These are phyloP conservation scores for Westerdykella aurantiaca DNA, from an alignment of 2,329 filamentous ascomycete species.

Conservation along the genomic window DNA sequence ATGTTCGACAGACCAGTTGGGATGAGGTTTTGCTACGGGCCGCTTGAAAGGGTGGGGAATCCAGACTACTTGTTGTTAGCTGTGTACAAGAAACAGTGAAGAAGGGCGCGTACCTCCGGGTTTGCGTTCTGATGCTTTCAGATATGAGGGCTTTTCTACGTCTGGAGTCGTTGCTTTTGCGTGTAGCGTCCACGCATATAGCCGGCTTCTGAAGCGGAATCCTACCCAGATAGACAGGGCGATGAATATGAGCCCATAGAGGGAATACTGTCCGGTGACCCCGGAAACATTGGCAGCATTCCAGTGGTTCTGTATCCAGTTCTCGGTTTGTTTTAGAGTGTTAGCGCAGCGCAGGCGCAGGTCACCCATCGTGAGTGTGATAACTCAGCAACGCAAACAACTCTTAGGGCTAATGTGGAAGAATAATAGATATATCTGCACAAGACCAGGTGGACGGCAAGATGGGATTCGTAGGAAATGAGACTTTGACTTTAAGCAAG, in stretches of 20 bases:
- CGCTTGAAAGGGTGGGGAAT: conserved; percentile 53
- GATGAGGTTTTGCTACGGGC: conserved; percentile 57
- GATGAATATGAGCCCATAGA: conserved; percentile 31
- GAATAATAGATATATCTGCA: too few relatives aligned
- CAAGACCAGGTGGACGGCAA: too few relatives aligned
- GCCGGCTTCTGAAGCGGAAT: conserved; percentile 20
- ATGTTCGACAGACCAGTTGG: conserved; percentile 60
- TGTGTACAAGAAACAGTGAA: neutral
- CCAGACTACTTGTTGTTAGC: conserved; percentile 45
- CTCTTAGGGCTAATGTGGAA: too few relatives aligned
- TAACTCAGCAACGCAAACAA: neutral
- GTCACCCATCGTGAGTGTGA: conserved; percentile 5
- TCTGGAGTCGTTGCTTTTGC: conserved; percentile 36
- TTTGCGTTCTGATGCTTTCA: conserved; percentile 36
- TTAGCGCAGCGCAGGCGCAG: conserved; percentile 8
- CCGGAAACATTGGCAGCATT: conserved; percentile 4
- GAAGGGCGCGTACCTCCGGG: conserved; percentile 41
- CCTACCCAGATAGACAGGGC: conserved; percentile 29
- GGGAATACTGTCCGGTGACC: conserved; percentile 1
- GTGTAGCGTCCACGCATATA: conserved; percentile 14
- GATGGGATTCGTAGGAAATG: too few relatives aligned
- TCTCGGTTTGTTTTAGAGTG: conserved; percentile 15
- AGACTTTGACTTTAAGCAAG: too few relatives aligned
- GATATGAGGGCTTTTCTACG: conserved; percentile 41
- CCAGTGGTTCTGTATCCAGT: conserved; percentile 15